These are phyloP conservation scores for Lignosus rhinocerotis DNA, from an alignment of 1,284 basidiomycete genomes.

Conservation along the genomic window DNA sequence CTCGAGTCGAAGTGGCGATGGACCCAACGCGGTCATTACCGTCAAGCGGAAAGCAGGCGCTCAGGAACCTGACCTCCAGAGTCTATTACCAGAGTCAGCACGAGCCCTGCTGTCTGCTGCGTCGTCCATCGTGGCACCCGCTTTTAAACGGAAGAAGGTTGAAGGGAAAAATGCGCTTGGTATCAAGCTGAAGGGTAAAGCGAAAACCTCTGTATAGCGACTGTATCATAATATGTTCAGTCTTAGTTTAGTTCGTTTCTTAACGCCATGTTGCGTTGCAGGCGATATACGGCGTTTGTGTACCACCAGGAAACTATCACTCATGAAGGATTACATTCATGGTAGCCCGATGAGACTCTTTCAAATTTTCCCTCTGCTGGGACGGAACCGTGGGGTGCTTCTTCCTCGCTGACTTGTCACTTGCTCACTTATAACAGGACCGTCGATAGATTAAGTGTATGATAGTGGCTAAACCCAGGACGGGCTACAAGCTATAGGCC, in stretches of 20 bases:
- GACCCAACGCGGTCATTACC: constrained; percentile 52
- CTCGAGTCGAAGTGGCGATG: constrained; percentile 21
- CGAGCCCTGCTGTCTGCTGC: constrained; percentile 54
- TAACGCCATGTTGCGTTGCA: too few species aligned
- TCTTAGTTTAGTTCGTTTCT: not conserved
- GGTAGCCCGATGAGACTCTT: too few species aligned
- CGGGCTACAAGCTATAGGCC: too few species aligned
- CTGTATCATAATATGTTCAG: not conserved
- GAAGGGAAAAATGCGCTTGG: constrained; percentile 64
- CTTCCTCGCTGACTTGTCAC: too few species aligned
- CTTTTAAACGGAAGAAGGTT: constrained; percentile 65
- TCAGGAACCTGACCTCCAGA: constrained; percentile 67
- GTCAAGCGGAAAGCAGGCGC: constrained; percentile 81
- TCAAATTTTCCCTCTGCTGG: too few species aligned
- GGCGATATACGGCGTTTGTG: too few species aligned
- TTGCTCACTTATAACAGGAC: too few species aligned
- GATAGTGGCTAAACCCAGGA: too few species aligned
- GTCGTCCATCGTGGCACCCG: constrained; percentile 39
- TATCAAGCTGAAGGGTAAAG: constrained; percentile 68
- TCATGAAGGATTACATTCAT: too few species aligned
- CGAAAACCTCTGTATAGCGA: constrained; percentile 9
- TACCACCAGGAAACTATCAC: too few species aligned
- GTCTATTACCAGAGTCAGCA: constrained; percentile 73
- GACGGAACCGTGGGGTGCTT: too few species aligned
- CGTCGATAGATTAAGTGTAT: too few species aligned